These are phyloP conservation scores for Yamadazyma sp. DNA, from an alignment of 1,139 yeast species.

Conservation along the genomic window DNA sequence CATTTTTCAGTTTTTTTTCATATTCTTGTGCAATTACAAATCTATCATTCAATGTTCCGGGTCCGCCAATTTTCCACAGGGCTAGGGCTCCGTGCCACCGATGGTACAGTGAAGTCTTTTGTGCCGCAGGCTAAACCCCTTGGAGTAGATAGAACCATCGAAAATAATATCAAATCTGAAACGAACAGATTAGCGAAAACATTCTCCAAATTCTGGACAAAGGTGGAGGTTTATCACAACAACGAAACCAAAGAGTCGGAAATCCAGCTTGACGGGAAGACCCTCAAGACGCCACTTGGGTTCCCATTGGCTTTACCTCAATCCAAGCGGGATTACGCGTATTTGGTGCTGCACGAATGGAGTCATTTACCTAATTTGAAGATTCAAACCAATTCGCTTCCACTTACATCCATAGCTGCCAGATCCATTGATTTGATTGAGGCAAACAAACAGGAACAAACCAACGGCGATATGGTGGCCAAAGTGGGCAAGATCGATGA, in stretches of 20 bases:
- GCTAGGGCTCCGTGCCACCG: conserved; percentile 9
- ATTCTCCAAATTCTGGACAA: conserved; percentile 80
- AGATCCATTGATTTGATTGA: conserved; percentile 74
- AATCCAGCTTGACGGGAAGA: conserved; percentile 69
- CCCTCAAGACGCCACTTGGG: conserved; percentile 85
- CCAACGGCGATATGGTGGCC: conserved; percentile 49
- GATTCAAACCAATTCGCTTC: conserved; percentile 77
- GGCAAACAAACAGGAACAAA: conserved; percentile 21
- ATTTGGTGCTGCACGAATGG: conserved; percentile 88
- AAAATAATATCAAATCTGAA: conserved; percentile 56
- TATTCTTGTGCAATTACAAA: background rate
- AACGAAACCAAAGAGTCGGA: conserved; percentile 34
- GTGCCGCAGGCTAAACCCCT: conserved; percentile 17
- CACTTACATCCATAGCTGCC: conserved; percentile 83
- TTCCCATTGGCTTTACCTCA: conserved; percentile 64
- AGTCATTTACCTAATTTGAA: conserved; percentile 65
- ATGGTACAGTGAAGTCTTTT: conserved; percentile 8
- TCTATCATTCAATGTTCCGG: conserved; percentile 12
- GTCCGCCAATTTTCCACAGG: conserved; percentile 4
- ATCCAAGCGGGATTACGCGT: conserved; percentile 62
- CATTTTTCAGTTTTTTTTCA: background rate
- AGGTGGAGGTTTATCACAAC: conserved; percentile 51
- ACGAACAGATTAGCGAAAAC: conserved; percentile 74
- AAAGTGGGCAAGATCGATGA: conserved; percentile 62
- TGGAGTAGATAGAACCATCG: conserved; percentile 46